phyloP scores from a whole-genome alignment of 2,329 filamentous ascomycete species.

The Botrytis squamosa region DNA sequence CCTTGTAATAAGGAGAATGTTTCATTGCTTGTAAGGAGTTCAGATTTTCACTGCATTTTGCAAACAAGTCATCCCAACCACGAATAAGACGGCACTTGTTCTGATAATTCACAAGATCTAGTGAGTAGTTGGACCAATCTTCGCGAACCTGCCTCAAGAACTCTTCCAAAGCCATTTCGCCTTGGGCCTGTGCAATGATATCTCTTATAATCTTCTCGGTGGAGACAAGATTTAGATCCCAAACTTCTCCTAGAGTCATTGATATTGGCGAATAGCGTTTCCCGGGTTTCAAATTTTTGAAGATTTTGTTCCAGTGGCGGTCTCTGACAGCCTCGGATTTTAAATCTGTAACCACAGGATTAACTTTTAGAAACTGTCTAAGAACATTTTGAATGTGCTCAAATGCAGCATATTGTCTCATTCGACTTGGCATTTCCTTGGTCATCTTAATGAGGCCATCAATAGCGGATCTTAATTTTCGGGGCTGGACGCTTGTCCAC shows the following conservation, averaged over 20 bases:
- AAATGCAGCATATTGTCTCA: slow-evolving; percentile 99
- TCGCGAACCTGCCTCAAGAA: slow-evolving; percentile 96
- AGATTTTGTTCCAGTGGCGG: slow-evolving; percentile 96
- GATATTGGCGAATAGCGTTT: slow-evolving; percentile 92
- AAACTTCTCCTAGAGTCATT: slow-evolving; percentile 96
- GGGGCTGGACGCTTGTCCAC: slow-evolving; percentile 93
- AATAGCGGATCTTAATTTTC: slow-evolving; percentile 85
- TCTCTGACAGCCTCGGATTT: slow-evolving; percentile 97
- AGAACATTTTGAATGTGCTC: slow-evolving; percentile 95
- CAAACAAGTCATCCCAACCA: slow-evolving; percentile 97
- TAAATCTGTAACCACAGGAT: slow-evolving; percentile 80
- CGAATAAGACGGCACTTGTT: slow-evolving; percentile 97
- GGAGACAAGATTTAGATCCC: slow-evolving; percentile 88
- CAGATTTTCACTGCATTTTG: slow-evolving; percentile 96
- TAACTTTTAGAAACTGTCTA: slow-evolving; percentile 86
- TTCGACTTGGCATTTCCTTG: slow-evolving; percentile 97
- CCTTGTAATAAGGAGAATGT: slow-evolving; percentile 98
- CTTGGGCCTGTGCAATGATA: slow-evolving; percentile 92
- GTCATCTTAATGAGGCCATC: slow-evolving; percentile 96
- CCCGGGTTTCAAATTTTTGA: slow-evolving; percentile 88
- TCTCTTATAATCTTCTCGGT: slow-evolving; percentile 87
- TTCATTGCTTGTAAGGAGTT: slow-evolving; percentile 98
- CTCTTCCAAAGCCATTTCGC: slow-evolving; percentile 97
- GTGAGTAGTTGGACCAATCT: slow-evolving; percentile 90
- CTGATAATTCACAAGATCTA: slow-evolving; percentile 96